Evolutionary conservation across 148 eudicot genomes (phyloP), one percentile per base, ranked within the genome.

Genomic region (Amaranthus palmeri): DNA sequence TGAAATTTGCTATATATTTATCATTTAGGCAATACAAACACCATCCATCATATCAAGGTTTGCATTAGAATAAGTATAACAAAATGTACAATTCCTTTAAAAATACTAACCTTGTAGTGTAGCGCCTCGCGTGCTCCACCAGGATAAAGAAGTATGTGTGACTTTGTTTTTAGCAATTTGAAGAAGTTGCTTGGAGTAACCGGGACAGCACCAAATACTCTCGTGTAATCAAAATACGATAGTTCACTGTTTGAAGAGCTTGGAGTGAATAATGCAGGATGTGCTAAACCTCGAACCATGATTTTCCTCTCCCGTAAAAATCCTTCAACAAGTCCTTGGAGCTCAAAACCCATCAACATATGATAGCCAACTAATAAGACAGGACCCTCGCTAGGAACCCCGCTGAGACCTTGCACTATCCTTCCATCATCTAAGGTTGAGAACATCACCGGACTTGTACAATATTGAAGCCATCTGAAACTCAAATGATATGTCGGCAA

Each of bases 71-170:
- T 25, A 25, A 25, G 36, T 25, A 25, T 25, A 25, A 25, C 49
- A 53, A 42, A 68, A 9, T 50, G 51, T 48, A 66, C 42, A 66
- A 1, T 66, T 49, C 55, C 17, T 49, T 41, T 41, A 13, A 42
- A 11, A 57, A 58, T 48, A 68, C 83, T 46, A 52, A 91, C 97
- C 91, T 85, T 95, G 51, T 81, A 82, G 75, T 95, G 99, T 54
- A 92, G 90, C 74, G 99, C 99, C 81, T 95, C 99, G 45, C 99
- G 99, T 61, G 90, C 92, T 54, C 97, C 99, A 65, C 99, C 97
- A 45, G 99, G 99, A 77, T 92, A 95, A 67, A 95, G 90, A 70
- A 95, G 83, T 50, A 84, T 74, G 71, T 89, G 91, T 3, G 99
- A 84, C 72, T 92, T 92, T 11, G 78, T 69, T 6, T 85, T 68